Percentiles rank a stretch among this genome's conserved stretches.
Conservation (phyloP, 1,284 basidiomycete species). For the Chondrostereum purpureum region DNA sequence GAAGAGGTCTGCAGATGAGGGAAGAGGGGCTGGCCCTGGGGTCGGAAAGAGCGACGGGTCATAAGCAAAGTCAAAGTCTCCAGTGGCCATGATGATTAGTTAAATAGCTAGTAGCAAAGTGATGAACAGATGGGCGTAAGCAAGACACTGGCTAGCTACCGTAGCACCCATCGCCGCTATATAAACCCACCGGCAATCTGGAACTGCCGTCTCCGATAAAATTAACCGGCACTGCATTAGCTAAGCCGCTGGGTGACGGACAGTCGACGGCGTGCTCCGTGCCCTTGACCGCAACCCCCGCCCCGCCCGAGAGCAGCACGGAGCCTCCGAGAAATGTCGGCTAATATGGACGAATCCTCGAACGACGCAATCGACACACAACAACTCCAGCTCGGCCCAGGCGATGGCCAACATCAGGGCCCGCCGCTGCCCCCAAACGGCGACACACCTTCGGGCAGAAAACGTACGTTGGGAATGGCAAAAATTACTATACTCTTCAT, state of each 20-base stretch:
- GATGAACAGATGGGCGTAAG: no score
- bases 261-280: constrained; percentile 27
- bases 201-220: no score
- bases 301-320: constrained; percentile 58
- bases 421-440: constrained; percentile 20
- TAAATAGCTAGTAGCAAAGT: constrained; percentile 27
- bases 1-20: constrained; percentile 69
- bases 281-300: constrained; percentile 28
- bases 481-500: constrained; percentile 16
- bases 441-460: constrained; percentile 32
- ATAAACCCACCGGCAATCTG: neutral
- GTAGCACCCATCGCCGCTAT: neutral
- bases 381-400: constrained; percentile 51
- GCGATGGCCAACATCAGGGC: constrained; percentile 16
- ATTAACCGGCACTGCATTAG: no score
- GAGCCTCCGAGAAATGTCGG: constrained; percentile 57
- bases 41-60: constrained; percentile 53
- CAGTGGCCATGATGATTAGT: constrained; percentile 42
- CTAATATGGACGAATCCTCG: constrained; percentile 28
- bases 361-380: constrained; percentile 37
- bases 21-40: constrained; percentile 45
- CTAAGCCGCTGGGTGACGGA: neutral
- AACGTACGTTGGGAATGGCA: constrained; percentile 31
- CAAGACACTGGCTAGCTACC: neutral
- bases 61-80: constrained; percentile 61